Evolutionary conservation across 768 basidiomycete species (phyloP), one percentile per base, ranked within the genome.

Genomic region (Serendipita sp.): DNA sequence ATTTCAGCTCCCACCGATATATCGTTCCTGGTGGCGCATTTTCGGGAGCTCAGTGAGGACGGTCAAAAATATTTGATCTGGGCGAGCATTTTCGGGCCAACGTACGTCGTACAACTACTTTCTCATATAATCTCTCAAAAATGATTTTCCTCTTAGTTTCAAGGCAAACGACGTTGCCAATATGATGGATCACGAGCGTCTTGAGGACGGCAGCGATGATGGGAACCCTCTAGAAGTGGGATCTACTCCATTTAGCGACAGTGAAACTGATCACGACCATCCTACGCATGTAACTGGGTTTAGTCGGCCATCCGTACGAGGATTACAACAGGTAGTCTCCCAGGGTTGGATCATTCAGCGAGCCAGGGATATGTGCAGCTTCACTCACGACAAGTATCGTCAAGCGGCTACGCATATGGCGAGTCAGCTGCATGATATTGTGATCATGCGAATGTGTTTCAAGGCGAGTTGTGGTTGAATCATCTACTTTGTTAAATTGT

Each of bases 281-380:
- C 17, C 4, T 58, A 31, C 31, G 3, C 24, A 3, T 26, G 9
- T 31, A 7, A 33, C 5, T 17, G 53, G 68, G n/a, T 73, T 73
- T 66, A 73, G 80, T 38, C 79, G 81, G 33, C 76, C 76, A n/a
- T 84, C 84, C 2, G 85, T 87, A 76, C 80, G 80, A 22, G 85
- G 85, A 3, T 73, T 85, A 38, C 85, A 87, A 68, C 70, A 78
- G 17, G 85, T 84, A 1, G 77, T 86, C 20, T 72, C 80, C 1
- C 85, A 87, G 69, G 86, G 86, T 1, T 88, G 85, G 85, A 74
- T 88, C 9, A 41, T 58, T 58, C 45, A 53, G 31, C 75, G 83
- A 56, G 85, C 83, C 3, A 74, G 85, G 38, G 85, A 87, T 67
- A 85, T 86, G 84, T 86, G 84, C 71, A 83, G 80, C 67, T 86